Base-by-base conservation (phyloP, 305 asterid genomes). In the Fraxinus albicans region DNA sequence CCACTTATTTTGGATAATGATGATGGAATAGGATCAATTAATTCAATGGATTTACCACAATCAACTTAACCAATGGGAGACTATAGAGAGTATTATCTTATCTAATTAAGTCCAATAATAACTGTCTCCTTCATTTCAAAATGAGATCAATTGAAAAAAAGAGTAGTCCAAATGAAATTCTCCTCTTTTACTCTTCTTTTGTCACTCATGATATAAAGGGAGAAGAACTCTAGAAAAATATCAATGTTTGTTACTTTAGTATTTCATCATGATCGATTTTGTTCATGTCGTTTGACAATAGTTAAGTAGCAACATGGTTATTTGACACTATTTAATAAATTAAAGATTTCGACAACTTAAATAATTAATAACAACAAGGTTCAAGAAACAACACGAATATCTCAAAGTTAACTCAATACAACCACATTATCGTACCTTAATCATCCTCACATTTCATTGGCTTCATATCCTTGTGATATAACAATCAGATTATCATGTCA, bases 1-100 rank as follows among this genome's bases (percentile, higher is more conserved):
- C 86, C 87, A 89, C 87, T 86, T 60, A 58, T 78, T 76, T 79
- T 79, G 40, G 83, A 55, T 25, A 67, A 72, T 78, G 87, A 84
- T 67, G 83, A 65, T 36, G 77, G 72, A 63, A 38, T 19, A 80
- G 47, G 79, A 2, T 63, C 74, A 79, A 63, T 27, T 10, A 67
- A 67, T 83, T 79, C 6, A 31, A 35, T 82, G 77, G 81, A 80
- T 79, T 83, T 76, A 69, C 83, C 83, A 17, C 60, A 47, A 27
- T 36, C 17, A 79, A 70, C 25, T 79, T 79, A 76, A 79, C 76
- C 60, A 81, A 80, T 72, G 12, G 80, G 67, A 70, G 72, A 79
- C 53, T 70, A 13, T 70, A 31, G 76, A 31, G 40, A 70, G 76
- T 70, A 29, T 15, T 15, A 31, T 70, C 42, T 70, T 31, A 70